A percentile compares a stretch with the other conserved stretches of the same genome.
phyloP scores from a whole-genome alignment of 768 basidiomycete species.

The Kwoniella mangroviensis region DNA sequence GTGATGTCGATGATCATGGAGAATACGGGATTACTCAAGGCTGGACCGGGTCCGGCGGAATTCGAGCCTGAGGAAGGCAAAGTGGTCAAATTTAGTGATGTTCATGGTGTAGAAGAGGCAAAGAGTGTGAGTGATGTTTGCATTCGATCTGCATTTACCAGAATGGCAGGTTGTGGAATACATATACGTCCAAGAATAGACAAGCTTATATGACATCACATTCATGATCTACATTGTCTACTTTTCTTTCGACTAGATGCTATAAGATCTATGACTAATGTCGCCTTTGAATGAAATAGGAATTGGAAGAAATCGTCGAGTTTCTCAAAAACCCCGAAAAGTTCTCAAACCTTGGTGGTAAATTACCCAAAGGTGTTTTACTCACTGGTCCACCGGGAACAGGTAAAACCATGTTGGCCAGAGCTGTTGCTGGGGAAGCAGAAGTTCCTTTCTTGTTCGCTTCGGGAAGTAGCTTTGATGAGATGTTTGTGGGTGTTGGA shows the following conservation, averaged over 20 bases:
- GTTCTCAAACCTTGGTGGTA: slow-evolving; percentile 89
- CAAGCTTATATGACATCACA: no score
- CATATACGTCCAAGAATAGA: no score
- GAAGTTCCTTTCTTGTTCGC: slow-evolving; percentile 98
- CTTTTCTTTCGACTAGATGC: neutral
- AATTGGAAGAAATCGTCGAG: slow-evolving; percentile 90
- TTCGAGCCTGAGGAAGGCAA: slow-evolving; percentile 80
- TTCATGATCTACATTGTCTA: no score
- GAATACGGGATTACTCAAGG: slow-evolving; percentile 90
- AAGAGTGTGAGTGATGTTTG: slow-evolving; percentile 76
- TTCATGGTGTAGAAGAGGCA: slow-evolving; percentile 96
- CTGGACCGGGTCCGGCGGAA: slow-evolving; percentile 72
- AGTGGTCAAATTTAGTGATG: slow-evolving; percentile 87
- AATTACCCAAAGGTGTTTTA: slow-evolving; percentile 89
- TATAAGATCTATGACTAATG: no score
- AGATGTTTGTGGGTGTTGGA: slow-evolving; percentile 71
- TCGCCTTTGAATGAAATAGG: slow-evolving; percentile 63
- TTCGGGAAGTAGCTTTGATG: slow-evolving; percentile 95
- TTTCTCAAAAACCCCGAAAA: slow-evolving; percentile 91
- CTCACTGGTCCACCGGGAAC: slow-evolving; percentile 67
- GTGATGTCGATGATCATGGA: slow-evolving; percentile 87
- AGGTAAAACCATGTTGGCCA: slow-evolving; percentile 96
- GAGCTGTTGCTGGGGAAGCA: slow-evolving; percentile 96
- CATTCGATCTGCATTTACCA: no score
- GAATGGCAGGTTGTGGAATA: no score